A percentile compares a stretch with the other conserved stretches of the same genome.
These are phyloP conservation scores for Stellera chamaejasme DNA, from an alignment of 345 rosid species.

Conservation along the genomic window DNA sequence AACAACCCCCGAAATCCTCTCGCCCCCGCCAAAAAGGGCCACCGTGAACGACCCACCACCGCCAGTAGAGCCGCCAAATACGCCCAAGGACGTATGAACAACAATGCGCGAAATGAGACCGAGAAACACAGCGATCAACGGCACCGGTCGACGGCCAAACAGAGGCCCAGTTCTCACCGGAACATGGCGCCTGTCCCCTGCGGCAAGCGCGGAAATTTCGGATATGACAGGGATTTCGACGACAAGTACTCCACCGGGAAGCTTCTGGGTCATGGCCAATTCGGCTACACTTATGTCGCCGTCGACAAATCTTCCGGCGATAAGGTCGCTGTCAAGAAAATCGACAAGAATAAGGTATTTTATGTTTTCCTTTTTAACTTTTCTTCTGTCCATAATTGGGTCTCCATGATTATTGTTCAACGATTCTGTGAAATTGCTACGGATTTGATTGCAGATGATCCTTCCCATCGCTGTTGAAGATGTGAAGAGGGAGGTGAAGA, in stretches of 20 bases:
- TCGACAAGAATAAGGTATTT: constrained; percentile 74
- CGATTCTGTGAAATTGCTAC: background rate
- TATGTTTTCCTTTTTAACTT: background rate
- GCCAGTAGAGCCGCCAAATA: background rate
- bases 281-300: constrained; percentile 87
- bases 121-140: constrained; percentile 4
- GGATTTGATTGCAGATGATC: constrained; percentile 39
- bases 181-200: constrained; percentile 41
- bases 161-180: constrained; percentile 5
- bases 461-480: constrained; percentile 67
- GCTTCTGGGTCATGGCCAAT: constrained; percentile 84
- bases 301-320: constrained; percentile 56
- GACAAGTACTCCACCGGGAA: constrained; percentile 58
- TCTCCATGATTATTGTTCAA: background rate
- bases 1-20: constrained; percentile 15
- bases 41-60: constrained; percentile 5
- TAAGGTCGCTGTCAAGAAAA: constrained; percentile 80
- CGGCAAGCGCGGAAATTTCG: constrained; percentile 73
- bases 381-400: background rate
- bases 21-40: constrained; percentile 16
- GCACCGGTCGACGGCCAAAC: constrained; percentile 10
- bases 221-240: constrained; percentile 73
- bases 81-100: background rate
- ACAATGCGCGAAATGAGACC: constrained; percentile 3
- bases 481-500: constrained; percentile 59